Evolutionary conservation across 1,284 basidiomycete genomes (phyloP), one percentile per base, ranked within the genome.

Genomic region (Ganoderma boninense): DNA sequence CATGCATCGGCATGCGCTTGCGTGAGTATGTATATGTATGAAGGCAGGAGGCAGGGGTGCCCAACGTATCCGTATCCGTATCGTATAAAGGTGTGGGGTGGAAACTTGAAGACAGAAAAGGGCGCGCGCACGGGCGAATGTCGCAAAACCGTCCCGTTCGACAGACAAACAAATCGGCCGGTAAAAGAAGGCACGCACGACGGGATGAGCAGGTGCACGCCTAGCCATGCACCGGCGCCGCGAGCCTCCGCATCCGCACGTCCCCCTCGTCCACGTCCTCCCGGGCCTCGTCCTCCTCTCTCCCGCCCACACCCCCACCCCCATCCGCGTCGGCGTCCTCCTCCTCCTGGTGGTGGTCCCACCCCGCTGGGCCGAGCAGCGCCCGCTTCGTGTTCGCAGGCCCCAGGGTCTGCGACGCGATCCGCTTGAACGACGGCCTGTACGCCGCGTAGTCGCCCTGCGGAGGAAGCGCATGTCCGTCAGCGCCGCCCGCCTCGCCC

Each of bases 371-470:
- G 2, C 74, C 78, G 13, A 86, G 79, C 74, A 85, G 74, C 43
- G 86, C 84, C 35, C 90, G 81, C 80, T 93, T 93, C 65, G 85
- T 74, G 72, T 84, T 84, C 40, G 83, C 81, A 4, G 91, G 90
- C 1, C 85, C 92, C 6, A 94, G 80, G 8, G 90, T 91, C 81
- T 92, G 90, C 60, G 90, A 92, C 1, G 92, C 87, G 42, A 92
- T 79, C 35, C 92, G 84, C 82, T 94, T 94, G 78, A 92, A 93
- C 38, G 87, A 85, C 16, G 92, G 92, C 2, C 92, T 81, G 54
- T 82, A 75, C 16, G 76, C 75, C 65, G 69, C 65, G 44, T 69
- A 44, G 29, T 66, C 73, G 23, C 66, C 54, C 18, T 79, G 67
- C 5, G 63, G n/a, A n/a, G n/a, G n/a, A n/a, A n/a, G n/a, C n/a